These are phyloP conservation scores for Nothophytophthora sp. DNA, from an alignment of 352 stramenopile genomes.

Conservation along the genomic window DNA sequence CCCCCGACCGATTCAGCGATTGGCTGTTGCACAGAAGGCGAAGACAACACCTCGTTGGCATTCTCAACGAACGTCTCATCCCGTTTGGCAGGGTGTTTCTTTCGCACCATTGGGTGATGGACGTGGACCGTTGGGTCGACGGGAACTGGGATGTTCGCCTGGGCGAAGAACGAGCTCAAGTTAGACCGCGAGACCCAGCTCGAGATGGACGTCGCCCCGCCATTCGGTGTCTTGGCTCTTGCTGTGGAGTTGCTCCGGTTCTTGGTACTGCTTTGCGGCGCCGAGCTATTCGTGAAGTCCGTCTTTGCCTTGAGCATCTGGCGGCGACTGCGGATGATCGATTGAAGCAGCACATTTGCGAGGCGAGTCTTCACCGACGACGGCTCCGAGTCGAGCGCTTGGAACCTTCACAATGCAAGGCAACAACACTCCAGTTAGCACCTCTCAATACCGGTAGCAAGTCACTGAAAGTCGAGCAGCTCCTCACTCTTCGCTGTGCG, in stretches of 20 bases:
- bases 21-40: constrained; percentile 20
- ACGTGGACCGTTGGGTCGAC: constrained; percentile 21
- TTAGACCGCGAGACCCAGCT: constrained; percentile 38
- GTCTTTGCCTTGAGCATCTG: constrained; percentile 78
- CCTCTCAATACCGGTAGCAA: neutral
- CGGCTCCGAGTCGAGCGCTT: constrained; percentile 29
- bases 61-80: constrained; percentile 15
- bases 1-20: constrained; percentile 4
- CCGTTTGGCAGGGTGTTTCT: constrained; percentile 35
- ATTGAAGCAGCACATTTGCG: constrained; percentile 52
- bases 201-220: constrained; percentile 35
- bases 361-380: constrained; percentile 33
- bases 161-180: constrained; percentile 28
- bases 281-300: constrained; percentile 9
- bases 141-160: constrained; percentile 1
- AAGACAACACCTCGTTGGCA: constrained; percentile 22
- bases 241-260: neutral
- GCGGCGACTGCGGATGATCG: constrained; percentile 68
- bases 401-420: constrained; percentile 30
- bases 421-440: constrained; percentile 17
- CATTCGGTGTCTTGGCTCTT: constrained; percentile 1
- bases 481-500: constrained; percentile 39
- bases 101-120: constrained; percentile 64
- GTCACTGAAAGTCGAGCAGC: constrained; percentile 1
- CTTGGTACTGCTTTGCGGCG: constrained; percentile 1